phyloP scores from a whole-genome alignment of 768 basidiomycete species.

The Leccinum truebloodii region DNA sequence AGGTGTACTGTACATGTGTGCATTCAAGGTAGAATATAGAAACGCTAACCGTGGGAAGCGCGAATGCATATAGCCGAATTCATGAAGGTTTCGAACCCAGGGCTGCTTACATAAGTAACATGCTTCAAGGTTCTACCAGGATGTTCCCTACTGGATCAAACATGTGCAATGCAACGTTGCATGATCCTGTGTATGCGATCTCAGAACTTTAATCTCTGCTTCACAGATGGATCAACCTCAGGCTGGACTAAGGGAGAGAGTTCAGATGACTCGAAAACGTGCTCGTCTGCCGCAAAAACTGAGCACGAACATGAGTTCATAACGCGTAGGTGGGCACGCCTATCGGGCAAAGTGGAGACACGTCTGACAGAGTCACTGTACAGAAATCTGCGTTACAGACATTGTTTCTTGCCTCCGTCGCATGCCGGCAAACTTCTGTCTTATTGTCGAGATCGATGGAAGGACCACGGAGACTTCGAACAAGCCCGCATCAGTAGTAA shows the following conservation, averaged over 20 bases:
- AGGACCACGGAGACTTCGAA: neutral
- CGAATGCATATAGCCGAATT: no score
- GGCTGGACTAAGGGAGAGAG: neutral
- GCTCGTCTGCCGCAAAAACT: neutral
- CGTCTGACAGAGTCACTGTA: neutral
- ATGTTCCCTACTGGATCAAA: no score
- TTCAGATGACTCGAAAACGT: neutral
- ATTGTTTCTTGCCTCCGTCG: neutral
- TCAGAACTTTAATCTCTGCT: neutral
- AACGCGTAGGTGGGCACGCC: neutral
- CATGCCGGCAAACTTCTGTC: neutral
- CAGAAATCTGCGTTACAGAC: neutral
- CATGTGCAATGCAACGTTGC: neutral
- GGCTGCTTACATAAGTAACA: no score
- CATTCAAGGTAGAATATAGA: no score
- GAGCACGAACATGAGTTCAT: neutral
- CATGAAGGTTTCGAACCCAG: no score
- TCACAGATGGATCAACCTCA: neutral
- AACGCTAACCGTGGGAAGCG: no score
- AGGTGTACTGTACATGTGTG: no score
- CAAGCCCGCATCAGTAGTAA: neutral
- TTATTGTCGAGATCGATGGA: neutral
- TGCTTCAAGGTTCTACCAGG: no score
- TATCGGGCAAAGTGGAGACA: no score
- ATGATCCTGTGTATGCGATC: neutral